A percentile compares a stretch with the other conserved stretches of the same genome.
Conservation (phyloP, 148 eudicot species). For the Mesembryanthemum crystallinum region DNA sequence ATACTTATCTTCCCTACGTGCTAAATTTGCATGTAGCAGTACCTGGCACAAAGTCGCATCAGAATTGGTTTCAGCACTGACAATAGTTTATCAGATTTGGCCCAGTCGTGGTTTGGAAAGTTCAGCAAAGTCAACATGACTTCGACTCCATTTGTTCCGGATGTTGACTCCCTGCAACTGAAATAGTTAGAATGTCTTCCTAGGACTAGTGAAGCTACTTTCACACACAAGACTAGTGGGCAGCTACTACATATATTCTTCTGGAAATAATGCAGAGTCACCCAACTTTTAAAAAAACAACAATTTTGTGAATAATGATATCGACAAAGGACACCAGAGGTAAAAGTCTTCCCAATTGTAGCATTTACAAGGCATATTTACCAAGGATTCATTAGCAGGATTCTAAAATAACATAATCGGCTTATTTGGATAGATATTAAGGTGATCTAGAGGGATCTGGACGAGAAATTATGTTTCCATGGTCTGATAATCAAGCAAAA, state of each 20-base stretch:
- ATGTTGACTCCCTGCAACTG: conserved; percentile 44
- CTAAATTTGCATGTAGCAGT: conserved; percentile 5
- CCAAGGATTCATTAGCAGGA: background rate
- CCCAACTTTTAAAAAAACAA: background rate
- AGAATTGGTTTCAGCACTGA: conserved; percentile 52
- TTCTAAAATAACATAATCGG: background rate
- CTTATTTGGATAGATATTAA: background rate
- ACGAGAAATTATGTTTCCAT: background rate
- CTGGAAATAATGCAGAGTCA: background rate
- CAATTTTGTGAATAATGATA: background rate
- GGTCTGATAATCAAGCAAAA: too few species aligned
- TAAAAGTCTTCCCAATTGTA: background rate
- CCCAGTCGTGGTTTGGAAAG: conserved; percentile 56
- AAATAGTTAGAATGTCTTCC: conserved; percentile 9
- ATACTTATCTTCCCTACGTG: background rate
- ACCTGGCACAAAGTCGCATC: conserved; percentile 91
- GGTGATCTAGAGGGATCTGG: background rate
- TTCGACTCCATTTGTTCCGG: conserved; percentile 58
- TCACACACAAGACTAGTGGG: too few species aligned
- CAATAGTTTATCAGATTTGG: conserved; percentile 46
- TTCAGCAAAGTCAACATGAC: conserved; percentile 61
- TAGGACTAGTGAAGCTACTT: background rate
- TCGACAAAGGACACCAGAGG: background rate
- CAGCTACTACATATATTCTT: background rate
- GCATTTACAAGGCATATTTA: background rate